phyloP scores from a whole-genome alignment of 2,329 filamentous ascomycete genomes.

The Penicillium brevicompactum region DNA sequence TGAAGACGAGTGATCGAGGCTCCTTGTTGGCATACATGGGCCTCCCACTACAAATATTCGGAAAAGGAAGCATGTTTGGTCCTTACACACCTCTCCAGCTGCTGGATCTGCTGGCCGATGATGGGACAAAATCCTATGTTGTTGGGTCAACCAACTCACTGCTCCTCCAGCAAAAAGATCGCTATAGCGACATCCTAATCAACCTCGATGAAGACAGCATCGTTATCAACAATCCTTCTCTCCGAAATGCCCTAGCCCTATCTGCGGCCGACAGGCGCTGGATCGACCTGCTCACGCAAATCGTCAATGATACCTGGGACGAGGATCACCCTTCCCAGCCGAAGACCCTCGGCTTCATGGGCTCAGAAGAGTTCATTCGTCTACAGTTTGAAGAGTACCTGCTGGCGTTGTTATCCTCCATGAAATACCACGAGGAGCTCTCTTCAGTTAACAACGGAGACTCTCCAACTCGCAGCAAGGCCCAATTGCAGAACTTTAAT shows the following conservation, averaged over 20 bases:
- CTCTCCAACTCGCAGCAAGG: slow-evolving; percentile 41
- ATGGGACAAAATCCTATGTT: slow-evolving; percentile 94
- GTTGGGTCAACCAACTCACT: slow-evolving; percentile 96
- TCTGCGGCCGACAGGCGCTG: slow-evolving; percentile 88
- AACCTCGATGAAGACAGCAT: slow-evolving; percentile 90
- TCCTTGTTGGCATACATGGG: slow-evolving; percentile 95
- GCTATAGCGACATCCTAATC: slow-evolving; percentile 94
- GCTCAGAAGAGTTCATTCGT: slow-evolving; percentile 95
- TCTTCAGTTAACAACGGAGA: slow-evolving; percentile 51
- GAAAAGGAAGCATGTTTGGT: slow-evolving; percentile 92
- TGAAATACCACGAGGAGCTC: slow-evolving; percentile 82
- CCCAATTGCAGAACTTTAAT: slow-evolving; percentile 58
- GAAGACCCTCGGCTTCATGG: slow-evolving; percentile 92
- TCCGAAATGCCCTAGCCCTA: slow-evolving; percentile 74
- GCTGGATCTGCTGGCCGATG: slow-evolving; percentile 88
- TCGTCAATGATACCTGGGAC: slow-evolving; percentile 96
- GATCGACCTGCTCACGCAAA: slow-evolving; percentile 94
- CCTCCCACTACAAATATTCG: slow-evolving; percentile 90
- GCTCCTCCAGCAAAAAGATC: slow-evolving; percentile 88
- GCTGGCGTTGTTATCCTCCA: slow-evolving; percentile 79
- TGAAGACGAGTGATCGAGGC: slow-evolving; percentile 87
- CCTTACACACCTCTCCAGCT: slow-evolving; percentile 97
- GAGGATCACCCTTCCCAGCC: slow-evolving; percentile 83
- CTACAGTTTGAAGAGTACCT: slow-evolving; percentile 98
- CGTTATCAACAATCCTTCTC: slow-evolving; percentile 77